These are phyloP conservation scores for Suillus weaverae DNA, from an alignment of 768 basidiomycete species.

Conservation along the genomic window DNA sequence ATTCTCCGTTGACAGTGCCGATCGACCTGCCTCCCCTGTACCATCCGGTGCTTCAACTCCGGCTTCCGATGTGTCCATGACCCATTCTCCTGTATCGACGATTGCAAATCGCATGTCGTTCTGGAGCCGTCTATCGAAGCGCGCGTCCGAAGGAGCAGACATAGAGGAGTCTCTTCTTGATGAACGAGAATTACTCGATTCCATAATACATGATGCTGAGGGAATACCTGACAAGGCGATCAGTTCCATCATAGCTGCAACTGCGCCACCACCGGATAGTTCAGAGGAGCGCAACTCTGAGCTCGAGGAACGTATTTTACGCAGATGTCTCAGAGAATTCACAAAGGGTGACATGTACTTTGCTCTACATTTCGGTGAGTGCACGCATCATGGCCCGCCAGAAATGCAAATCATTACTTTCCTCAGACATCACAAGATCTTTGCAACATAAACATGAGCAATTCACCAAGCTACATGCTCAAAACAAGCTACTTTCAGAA, in stretches of 20 bases:
- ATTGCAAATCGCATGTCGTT: slow-evolving; percentile 70
- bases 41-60: slow-evolving; percentile 57
- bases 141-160: slow-evolving; percentile 28
- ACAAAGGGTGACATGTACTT: slow-evolving; percentile 90
- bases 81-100: slow-evolving; percentile 54
- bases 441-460: slow-evolving; percentile 78
- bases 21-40: slow-evolving; percentile 19
- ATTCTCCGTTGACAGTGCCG: slow-evolving; percentile 4
- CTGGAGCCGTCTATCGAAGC: slow-evolving; percentile 65
- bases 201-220: slow-evolving; percentile 45
- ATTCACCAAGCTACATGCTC: slow-evolving; percentile 53
- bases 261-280: slow-evolving; percentile 62
- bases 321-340: slow-evolving; percentile 76
- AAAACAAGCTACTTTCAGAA: slow-evolving; percentile 59
- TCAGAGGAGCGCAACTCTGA: slow-evolving; percentile 70
- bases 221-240: slow-evolving; percentile 55
- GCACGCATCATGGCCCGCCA: neutral
- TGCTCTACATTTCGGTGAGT: slow-evolving; percentile 78
- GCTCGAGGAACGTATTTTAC: slow-evolving; percentile 79
- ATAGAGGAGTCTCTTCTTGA: slow-evolving; percentile 12
- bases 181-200: slow-evolving; percentile 30
- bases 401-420: slow-evolving; percentile 3
- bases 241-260: slow-evolving; percentile 54
- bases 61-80: slow-evolving; percentile 44
- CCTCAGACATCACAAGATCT: slow-evolving; percentile 76